Evolutionary conservation across 768 basidiomycete genomes (phyloP), one percentile per base, ranked within the genome.

Genomic region (Tricholoma matsutake): DNA sequence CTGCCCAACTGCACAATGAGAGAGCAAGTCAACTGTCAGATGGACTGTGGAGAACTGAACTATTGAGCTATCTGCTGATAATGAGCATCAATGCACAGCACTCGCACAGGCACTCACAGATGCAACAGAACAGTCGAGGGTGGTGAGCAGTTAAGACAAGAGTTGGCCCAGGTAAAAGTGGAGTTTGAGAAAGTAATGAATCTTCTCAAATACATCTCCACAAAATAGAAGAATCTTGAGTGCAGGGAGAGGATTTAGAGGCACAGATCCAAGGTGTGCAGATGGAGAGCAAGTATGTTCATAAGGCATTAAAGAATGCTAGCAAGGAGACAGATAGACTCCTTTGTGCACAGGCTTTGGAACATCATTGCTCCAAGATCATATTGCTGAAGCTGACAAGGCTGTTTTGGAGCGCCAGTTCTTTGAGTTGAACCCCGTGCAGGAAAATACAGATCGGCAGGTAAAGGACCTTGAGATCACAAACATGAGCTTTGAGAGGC

Each of bases 371-470:
- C 20, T 97, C 63, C 84, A 92, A 1, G 94, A 97, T 70, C 91
- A 95, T 67, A 88, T 91, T 58, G 91, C 91, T 2, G 96, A 98
- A 72, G 92, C 94, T 11, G 94, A 97, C 68, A 91, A 94, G 1
- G 94, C 95, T 0, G 93, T 96, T 14, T 78, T 97, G 52, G 94
- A 97, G 73, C 87, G 95, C 54, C 91, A 94, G 71, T 88, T 91
- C 70, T 85, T 83, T 41, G 91, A 92, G 69, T 75, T 92, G 37
- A 82, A 83, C 64, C 84, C 84, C 1, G 79, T 80, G 7, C 74
- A 88, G 54, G 90, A 89, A 58, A 78, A 81, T 60, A 78, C 81
- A 13, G 82, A 85, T 57, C 80, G 82, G 9, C 83, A 89, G 64
- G 69, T 91, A 14, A 87, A 86, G 68, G 86, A 89, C 39, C 75